phyloP scores from a whole-genome alignment of 1,284 basidiomycete genomes.

The Volvariella surrecta region DNA sequence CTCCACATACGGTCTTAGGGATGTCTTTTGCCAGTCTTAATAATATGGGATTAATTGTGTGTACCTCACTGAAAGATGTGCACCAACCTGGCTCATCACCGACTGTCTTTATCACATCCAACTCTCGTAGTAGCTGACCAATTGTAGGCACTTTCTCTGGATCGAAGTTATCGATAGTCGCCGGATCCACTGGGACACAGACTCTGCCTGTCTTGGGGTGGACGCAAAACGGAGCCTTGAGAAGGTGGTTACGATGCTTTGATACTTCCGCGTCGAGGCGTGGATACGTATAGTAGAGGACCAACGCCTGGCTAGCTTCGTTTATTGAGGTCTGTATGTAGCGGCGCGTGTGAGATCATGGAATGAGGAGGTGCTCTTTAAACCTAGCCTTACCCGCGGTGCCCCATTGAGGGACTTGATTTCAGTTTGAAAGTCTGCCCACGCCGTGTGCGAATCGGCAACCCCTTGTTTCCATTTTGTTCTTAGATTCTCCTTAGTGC shows the following conservation, averaged over 20 bases:
- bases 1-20: slow-evolving; percentile 84
- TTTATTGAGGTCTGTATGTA: slow-evolving; percentile 14
- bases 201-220: slow-evolving; percentile 96
- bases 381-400: slow-evolving; percentile 3
- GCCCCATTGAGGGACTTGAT: slow-evolving; percentile 22
- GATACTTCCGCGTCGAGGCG: slow-evolving; percentile 96
- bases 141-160: slow-evolving; percentile 85
- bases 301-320: slow-evolving; percentile 72
- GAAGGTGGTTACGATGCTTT: slow-evolving; percentile 94
- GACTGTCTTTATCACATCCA: slow-evolving; percentile 42
- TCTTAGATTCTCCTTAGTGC: slow-evolving; percentile 56
- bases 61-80: slow-evolving; percentile 27
- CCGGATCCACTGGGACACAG: slow-evolving; percentile 88
- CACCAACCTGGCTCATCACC: slow-evolving; percentile 20
- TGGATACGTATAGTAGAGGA: slow-evolving; percentile 95
- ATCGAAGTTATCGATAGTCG: slow-evolving; percentile 75
- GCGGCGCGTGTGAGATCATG: neutral
- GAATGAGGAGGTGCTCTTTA: neutral
- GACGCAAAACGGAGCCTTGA: slow-evolving; percentile 96
- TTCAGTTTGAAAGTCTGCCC: too few relatives aligned
- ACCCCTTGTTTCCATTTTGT: slow-evolving; percentile 78
- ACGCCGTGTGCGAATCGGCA: too few relatives aligned
- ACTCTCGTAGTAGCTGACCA: slow-evolving; percentile 71
- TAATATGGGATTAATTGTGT: slow-evolving; percentile 1
- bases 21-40: slow-evolving; percentile 64